These are phyloP conservation scores for Candida mesenterica DNA, from an alignment of 1,139 yeast genomes.

Conservation along the genomic window DNA sequence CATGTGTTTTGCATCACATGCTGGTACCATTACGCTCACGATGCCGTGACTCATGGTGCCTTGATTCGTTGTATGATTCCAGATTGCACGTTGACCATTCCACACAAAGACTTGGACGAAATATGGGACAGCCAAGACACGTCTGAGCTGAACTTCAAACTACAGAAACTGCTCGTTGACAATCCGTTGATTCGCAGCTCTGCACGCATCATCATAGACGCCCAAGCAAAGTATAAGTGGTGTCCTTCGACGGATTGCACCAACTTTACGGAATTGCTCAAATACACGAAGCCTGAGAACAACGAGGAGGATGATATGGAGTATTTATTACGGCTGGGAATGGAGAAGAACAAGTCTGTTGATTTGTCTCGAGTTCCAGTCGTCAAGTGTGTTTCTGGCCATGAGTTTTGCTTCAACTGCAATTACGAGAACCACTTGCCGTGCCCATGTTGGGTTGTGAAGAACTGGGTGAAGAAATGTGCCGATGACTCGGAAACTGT, in stretches of 20 bases:
- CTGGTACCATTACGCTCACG: slow-evolving; percentile 57
- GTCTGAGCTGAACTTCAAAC: slow-evolving; percentile 9
- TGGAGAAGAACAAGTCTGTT: slow-evolving; percentile 12
- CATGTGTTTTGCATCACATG: slow-evolving; percentile 73
- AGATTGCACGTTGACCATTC: slow-evolving; percentile 33
- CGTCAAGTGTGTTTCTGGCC: slow-evolving; percentile 66
- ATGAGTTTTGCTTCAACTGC: slow-evolving; percentile 80
- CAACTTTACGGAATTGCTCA: slow-evolving; percentile 50
- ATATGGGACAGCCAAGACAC: slow-evolving; percentile 14
- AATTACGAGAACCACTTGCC: slow-evolving; percentile 79
- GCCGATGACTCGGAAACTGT: slow-evolving; percentile 86
- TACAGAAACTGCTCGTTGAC: slow-evolving; percentile 10
- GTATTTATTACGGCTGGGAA: slow-evolving; percentile 8
- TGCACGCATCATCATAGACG: slow-evolving; percentile 52
- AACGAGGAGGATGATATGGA: slow-evolving; percentile 32
- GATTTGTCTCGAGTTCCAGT: slow-evolving; percentile 19
- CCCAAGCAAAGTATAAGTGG: slow-evolving; percentile 55
- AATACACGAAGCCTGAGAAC: slow-evolving; percentile 13
- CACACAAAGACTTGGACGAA: slow-evolving; percentile 28
- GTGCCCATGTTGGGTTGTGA: slow-evolving; percentile 70
- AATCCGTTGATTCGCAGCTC: slow-evolving; percentile 21
- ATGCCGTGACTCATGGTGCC: slow-evolving; percentile 51
- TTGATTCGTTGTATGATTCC: slow-evolving; percentile 65
- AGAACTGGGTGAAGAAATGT: slow-evolving; percentile 76
- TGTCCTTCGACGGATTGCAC: slow-evolving; percentile 90